Evolutionary conservation across 2,329 filamentous ascomycete genomes (phyloP).

Genomic region (Cercospora brassicicola): DNA sequence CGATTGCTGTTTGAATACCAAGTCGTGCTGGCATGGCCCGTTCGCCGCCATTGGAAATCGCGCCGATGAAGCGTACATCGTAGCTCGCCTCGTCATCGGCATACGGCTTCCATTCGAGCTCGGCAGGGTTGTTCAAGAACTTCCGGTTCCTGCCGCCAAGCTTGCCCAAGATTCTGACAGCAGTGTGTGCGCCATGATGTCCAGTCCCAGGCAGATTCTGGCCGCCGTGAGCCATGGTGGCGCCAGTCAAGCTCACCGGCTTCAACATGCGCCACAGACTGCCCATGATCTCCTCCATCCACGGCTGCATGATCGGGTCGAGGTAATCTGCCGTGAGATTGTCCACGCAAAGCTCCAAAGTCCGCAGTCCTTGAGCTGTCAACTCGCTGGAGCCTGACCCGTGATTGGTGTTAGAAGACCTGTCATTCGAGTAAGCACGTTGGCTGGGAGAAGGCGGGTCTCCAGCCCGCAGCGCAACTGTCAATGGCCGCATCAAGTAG

Average conservation of each 20-base stretch:
- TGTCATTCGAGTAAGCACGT: conserved; percentile 27
- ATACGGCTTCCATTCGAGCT: conserved; percentile 79
- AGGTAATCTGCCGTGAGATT: conserved; percentile 97
- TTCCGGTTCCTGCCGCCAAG: conserved; percentile 92
- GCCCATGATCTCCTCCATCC: conserved; percentile 98
- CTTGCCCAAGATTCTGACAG: conserved; percentile 95
- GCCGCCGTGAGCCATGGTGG: conserved; percentile 21
- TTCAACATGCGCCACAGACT: conserved; percentile 93
- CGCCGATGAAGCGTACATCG: conserved; percentile 84
- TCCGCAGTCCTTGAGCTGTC: conserved; percentile 89
- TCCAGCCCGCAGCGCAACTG: conserved; percentile 89
- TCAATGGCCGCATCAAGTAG: conserved; percentile 93
- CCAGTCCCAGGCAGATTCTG: conserved; percentile 30
- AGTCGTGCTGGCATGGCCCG: conserved; percentile 82
- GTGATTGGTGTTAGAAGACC: conserved; percentile 26
- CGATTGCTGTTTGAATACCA: conserved; percentile 84
- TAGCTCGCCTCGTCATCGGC: conserved; percentile 86
- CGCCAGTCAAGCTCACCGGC: conserved; percentile 78
- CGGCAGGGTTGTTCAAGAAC: conserved; percentile 85
- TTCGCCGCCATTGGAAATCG: conserved; percentile 67
- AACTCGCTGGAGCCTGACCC: conserved; percentile 59
- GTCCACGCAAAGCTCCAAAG: conserved; percentile 93
- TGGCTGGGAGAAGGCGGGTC: conserved; percentile 47
- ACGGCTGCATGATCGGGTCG: conserved; percentile 97
- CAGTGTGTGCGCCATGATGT: conserved; percentile 96